Conservation (phyloP, 805 yeast genomes). For the Candida hispaniensis region DNA sequence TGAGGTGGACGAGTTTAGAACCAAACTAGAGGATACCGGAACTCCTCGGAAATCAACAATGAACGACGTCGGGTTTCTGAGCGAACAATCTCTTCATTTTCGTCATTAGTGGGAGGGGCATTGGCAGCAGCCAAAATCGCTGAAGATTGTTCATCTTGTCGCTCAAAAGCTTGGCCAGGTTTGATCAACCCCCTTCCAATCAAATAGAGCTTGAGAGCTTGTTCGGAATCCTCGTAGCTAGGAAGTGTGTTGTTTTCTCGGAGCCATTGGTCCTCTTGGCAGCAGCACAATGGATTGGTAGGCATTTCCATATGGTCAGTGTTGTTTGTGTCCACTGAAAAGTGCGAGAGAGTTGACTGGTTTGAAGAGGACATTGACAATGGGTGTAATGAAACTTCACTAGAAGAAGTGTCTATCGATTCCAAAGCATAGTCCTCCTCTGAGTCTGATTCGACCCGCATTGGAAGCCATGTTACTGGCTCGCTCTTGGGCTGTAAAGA, state of each 20-base stretch:
- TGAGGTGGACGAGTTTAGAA: no score
- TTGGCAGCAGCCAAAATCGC: conserved; percentile 9
- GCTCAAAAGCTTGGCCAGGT: conserved; percentile 10
- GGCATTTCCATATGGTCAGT: no score
- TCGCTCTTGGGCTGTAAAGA: conserved; percentile 5
- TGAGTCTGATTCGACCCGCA: no score
- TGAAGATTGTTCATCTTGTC: conserved; percentile 4
- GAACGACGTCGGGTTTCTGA: background rate
- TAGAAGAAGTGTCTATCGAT: no score
- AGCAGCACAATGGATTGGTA: no score
- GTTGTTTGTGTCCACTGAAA: no score
- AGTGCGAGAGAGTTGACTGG: no score
- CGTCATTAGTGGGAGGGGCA: conserved; percentile 13
- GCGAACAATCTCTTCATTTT: conserved; percentile 3
- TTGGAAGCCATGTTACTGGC: no score
- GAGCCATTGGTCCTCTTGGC: conserved; percentile 20
- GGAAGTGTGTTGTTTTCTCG: conserved; percentile 21
- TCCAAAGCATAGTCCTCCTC: no score
- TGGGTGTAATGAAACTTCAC: no score
- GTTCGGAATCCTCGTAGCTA: conserved; percentile 21
- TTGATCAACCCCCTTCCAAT: conserved; percentile 1
- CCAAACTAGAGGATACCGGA: conserved; percentile 11
- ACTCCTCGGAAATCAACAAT: background rate
- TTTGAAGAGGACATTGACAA: no score
- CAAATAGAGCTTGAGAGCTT: conserved; percentile 19